Conservation (phyloP, 495 filamentous ascomycete genomes). For the Saxophila tyrrhenica region DNA sequence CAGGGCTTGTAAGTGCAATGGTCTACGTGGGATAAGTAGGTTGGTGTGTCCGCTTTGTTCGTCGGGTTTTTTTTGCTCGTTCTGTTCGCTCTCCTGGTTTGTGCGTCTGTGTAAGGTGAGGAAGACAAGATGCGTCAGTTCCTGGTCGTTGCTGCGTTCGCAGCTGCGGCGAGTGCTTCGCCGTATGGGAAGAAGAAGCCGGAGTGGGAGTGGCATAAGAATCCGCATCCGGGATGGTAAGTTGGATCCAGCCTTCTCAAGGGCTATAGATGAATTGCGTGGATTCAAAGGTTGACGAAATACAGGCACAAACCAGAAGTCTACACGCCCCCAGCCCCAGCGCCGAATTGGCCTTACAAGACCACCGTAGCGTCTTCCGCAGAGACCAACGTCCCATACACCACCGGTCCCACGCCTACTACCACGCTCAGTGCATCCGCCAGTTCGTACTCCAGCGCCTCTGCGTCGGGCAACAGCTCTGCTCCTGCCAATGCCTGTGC, state of each 20-base stretch:
- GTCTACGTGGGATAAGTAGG: neutral
- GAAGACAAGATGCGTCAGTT: neutral
- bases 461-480: neutral
- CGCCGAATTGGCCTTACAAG: neutral
- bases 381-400: neutral
- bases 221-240: conserved; percentile 6
- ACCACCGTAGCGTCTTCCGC: neutral
- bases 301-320: conserved; percentile 3
- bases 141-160: neutral
- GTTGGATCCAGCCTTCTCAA: neutral
- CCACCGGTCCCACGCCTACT: neutral
- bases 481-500: conserved; percentile 1
- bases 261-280: neutral
- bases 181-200: neutral
- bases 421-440: neutral
- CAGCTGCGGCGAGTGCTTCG: neutral
- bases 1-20: neutral
- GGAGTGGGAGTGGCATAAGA: conserved; percentile 2
- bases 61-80: neutral
- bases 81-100: neutral
- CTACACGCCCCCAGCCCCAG: conserved; percentile 3
- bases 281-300: too few species aligned
- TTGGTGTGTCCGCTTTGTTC: neutral
- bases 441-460: neutral
- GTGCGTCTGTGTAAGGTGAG: too few species aligned